These are phyloP conservation scores for Fagopyrum esculentum DNA, from an alignment of 148 eudicot species.

Conservation along the genomic window DNA sequence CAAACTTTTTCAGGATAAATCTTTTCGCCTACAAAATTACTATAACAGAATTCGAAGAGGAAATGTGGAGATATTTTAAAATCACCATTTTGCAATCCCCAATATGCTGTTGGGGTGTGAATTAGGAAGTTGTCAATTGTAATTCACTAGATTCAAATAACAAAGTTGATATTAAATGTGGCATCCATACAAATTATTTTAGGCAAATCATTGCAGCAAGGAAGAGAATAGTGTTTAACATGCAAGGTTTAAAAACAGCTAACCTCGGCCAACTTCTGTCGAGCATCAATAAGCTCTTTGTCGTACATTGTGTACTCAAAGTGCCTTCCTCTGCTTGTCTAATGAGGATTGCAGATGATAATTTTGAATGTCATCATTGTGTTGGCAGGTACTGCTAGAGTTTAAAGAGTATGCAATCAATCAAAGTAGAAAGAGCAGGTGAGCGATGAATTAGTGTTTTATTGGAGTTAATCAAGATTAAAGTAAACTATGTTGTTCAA, in stretches of 20 bases:
- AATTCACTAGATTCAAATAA: neutral
- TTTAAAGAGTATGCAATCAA: constrained; percentile 92
- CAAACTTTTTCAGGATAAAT: neutral
- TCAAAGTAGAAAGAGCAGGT: too few relatives aligned
- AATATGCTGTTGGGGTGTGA: neutral
- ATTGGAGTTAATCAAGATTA: too few relatives aligned
- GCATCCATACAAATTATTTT: neutral
- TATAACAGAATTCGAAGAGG: neutral
- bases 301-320: constrained; percentile 84
- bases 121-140: neutral
- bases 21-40: neutral
- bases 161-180: neutral
- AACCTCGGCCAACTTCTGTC: constrained; percentile 74
- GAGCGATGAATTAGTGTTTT: too few relatives aligned
- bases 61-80: neutral
- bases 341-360: constrained; percentile 9
- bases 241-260: constrained; percentile 7
- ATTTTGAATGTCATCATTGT: constrained; percentile 8
- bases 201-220: neutral
- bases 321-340: constrained; percentile 89
- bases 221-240: neutral
- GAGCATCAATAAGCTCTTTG: constrained; percentile 85
- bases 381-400: constrained; percentile 78
- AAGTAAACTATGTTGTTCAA: neutral
- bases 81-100: neutral